Base-by-base conservation (phyloP, 805 yeast genomes). In the Candida insectalens region DNA sequence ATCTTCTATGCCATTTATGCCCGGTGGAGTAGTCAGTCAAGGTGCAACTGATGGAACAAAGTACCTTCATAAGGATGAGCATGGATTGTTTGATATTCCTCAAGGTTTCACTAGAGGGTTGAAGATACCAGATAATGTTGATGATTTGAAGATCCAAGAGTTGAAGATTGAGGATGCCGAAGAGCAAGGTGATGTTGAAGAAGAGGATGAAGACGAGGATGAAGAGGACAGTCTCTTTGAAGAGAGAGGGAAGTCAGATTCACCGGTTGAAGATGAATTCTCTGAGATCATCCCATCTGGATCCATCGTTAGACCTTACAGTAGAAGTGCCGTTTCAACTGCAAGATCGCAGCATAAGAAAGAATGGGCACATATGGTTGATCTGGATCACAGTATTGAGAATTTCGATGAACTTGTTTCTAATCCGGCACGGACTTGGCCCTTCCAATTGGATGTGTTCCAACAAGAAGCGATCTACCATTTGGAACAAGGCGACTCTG, bases 391-490 rank as follows among this genome's bases (percentile, higher is more conserved):
- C 49, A 73, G 71, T 39, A 73, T 92, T 36, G 83, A 79, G 17
- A 87, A 92, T 53, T 92, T 92, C 51, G 66, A 72, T 14, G 95
- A 88, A 47, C 62, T 92, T 33, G 85, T 92, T 5, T 97, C 98
- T 1, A 77, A 83, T 40, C 89, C 89, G 65, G 98, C 98, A 0
- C 65, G 95, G 34, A 74, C 69, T 28, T 92, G 95, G 92, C 96
- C 98, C 0, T 92, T 92, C 50, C 89, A 87, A 53, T 65, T 92
- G 30, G 99, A 92, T 59, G 78, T 82, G 22, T 92, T 92, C 59
- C 99, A 92, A 54, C 87, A 92, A 51, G 97, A 92, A 59, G 98
- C 99, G 0, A 82, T 92, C 0, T 92, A 83, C 51, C 97, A 88
- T 57, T 64, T 92, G 40, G 99, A 92, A 51, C 95, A 87, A 56